Evolutionary conservation across 805 yeast species (phyloP).

Genomic region (Ogataea henricii): DNA sequence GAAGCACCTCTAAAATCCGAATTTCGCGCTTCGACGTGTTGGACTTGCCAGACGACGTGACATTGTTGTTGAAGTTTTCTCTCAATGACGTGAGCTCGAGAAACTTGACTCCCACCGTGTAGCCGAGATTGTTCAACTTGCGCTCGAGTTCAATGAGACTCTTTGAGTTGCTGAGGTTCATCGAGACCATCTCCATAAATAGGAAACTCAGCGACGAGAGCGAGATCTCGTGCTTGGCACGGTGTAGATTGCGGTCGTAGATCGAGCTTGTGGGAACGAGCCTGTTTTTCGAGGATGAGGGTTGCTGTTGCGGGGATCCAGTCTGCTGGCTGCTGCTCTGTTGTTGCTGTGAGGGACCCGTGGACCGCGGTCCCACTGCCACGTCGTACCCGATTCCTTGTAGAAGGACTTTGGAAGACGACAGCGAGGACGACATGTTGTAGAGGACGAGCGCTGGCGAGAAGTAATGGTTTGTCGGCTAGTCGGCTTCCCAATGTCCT

Average conservation of each 20-base stretch:
- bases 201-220: slow-evolving; percentile 67
- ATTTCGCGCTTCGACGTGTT: slow-evolving; percentile 67
- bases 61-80: slow-evolving; percentile 50
- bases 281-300: slow-evolving; percentile 9
- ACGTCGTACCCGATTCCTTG: slow-evolving; percentile 35
- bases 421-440: slow-evolving; percentile 22
- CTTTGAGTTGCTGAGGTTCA: slow-evolving; percentile 59
- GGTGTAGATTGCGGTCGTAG: slow-evolving; percentile 68
- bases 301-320: slow-evolving; percentile 14
- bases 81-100: slow-evolving; percentile 70
- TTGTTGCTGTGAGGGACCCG: slow-evolving; percentile 23
- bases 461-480: no score
- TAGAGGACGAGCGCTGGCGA: no score
- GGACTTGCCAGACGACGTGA: slow-evolving; percentile 56
- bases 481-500: no score
- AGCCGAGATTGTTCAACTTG: slow-evolving; percentile 68
- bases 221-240: slow-evolving; percentile 68
- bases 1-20: slow-evolving; percentile 70
- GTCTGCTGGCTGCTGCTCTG: slow-evolving; percentile 3
- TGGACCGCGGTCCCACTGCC: slow-evolving; percentile 32
- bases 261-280: slow-evolving; percentile 38
- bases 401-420: slow-evolving; percentile 19
- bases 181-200: slow-evolving; percentile 69
- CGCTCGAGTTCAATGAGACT: slow-evolving; percentile 69
- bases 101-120: slow-evolving; percentile 71